Percentiles rank a stretch among this genome's conserved stretches.
Conservation (phyloP, 768 basidiomycete genomes). For the Russula emetica region DNA sequence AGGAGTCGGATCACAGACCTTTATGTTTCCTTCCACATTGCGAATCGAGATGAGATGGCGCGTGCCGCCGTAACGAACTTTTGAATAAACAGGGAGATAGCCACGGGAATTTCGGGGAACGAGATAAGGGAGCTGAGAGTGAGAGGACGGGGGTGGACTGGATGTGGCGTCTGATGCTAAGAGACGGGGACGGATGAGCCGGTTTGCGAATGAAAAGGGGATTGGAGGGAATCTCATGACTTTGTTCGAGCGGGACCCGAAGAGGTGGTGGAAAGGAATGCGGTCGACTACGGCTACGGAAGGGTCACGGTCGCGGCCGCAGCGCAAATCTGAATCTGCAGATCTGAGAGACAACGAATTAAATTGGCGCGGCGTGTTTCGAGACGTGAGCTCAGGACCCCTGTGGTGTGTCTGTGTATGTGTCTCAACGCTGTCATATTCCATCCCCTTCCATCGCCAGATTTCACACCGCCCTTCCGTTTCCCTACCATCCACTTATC, state of each 20-base stretch:
- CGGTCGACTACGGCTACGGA: neutral
- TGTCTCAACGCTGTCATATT: constrained; percentile 13
- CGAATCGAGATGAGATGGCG: constrained; percentile 56
- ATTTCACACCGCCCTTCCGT: constrained; percentile 27
- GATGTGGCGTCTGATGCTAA: constrained; percentile 15
- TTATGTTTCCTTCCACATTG: constrained; percentile 61
- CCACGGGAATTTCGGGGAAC: constrained; percentile 64
- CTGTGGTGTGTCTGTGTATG: neutral
- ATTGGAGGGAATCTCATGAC: constrained; percentile 7
- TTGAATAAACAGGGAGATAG: constrained; percentile 70
- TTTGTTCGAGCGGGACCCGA: neutral
- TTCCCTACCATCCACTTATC: constrained; percentile 23
- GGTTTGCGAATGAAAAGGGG: constrained; percentile 5
- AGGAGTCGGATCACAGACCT: constrained; percentile 40
- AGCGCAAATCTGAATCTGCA: constrained; percentile 4
- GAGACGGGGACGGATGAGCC: constrained; percentile 10
- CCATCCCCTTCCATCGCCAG: constrained; percentile 18
- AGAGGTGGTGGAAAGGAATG: neutral
- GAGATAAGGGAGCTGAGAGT: constrained; percentile 43
- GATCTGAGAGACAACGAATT: no score
- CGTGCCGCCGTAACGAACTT: constrained; percentile 62
- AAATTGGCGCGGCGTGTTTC: constrained; percentile 19
- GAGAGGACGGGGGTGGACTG: neutral
- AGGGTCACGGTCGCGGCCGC: neutral
- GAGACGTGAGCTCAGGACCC: constrained; percentile 6